Conservation (phyloP, 148 eudicot species). For the Polygonum maritimum region DNA sequence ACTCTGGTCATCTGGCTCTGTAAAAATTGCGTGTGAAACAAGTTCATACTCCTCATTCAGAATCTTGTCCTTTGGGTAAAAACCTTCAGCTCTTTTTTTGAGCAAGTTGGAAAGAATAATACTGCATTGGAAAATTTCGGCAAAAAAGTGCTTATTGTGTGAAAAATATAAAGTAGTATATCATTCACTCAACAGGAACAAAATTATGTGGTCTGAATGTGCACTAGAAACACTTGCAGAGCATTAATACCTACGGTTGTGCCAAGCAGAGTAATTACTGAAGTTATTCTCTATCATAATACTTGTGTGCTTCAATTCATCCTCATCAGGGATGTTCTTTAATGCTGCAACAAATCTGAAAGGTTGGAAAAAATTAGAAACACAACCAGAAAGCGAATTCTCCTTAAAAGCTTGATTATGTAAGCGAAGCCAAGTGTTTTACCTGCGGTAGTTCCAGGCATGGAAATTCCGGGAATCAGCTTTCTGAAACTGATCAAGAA, state of each 20-base stretch:
- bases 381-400: not conserved
- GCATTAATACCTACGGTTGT: slow-evolving; percentile 90
- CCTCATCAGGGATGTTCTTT: slow-evolving; percentile 58
- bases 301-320: slow-evolving; percentile 70
- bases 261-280: slow-evolving; percentile 99
- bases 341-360: slow-evolving; percentile 60
- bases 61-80: slow-evolving; percentile 51
- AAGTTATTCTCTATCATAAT: slow-evolving; percentile 68
- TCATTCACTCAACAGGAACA: not conserved
- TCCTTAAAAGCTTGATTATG: not conserved
- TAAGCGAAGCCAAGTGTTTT: slow-evolving; percentile 8
- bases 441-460: slow-evolving; percentile 95
- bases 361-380: slow-evolving; percentile 10
- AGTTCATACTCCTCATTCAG: slow-evolving; percentile 63
- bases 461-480: slow-evolving; percentile 77
- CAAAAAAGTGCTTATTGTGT: not conserved
- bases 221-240: slow-evolving; percentile 33
- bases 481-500: slow-evolving; percentile 62
- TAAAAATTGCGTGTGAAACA: slow-evolving; percentile 83
- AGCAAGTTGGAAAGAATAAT: slow-evolving; percentile 56
- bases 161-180: not conserved
- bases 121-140: slow-evolving; percentile 29
- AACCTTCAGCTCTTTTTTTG: slow-evolving; percentile 45
- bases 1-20: slow-evolving; percentile 92
- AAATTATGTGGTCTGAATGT: not conserved